Conservation (phyloP, 805 yeast species). For the Saccharomycopsis sp. region DNA sequence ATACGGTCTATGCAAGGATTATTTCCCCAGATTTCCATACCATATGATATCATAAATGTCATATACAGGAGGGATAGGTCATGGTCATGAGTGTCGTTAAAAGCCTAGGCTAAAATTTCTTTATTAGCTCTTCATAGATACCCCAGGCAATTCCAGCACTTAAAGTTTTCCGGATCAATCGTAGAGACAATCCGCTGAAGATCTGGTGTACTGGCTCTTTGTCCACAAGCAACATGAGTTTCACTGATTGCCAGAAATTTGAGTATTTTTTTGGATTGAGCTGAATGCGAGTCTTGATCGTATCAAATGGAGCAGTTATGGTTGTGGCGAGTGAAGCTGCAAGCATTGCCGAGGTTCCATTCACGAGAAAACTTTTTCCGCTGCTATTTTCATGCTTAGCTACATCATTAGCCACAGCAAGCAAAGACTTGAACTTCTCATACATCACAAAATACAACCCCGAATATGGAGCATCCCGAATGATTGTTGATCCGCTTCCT, state of each 20-base stretch:
- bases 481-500: constrained; percentile 82
- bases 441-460: constrained; percentile 85
- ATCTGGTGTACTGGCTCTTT: constrained; percentile 48
- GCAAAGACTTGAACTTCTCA: constrained; percentile 57
- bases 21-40: background rate
- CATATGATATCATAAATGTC: background rate
- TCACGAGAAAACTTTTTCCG: constrained; percentile 35
- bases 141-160: constrained; percentile 98
- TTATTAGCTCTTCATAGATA: constrained; percentile 82
- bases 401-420: constrained; percentile 34
- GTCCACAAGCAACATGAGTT: constrained; percentile 28
- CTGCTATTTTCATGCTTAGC: constrained; percentile 22
- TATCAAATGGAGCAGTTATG: constrained; percentile 90
- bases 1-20: no score
- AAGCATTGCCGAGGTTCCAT: constrained; percentile 65
- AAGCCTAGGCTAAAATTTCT: constrained; percentile 17
- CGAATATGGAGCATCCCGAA: constrained; percentile 94
- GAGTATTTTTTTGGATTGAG: constrained; percentile 45
- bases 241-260: constrained; percentile 36
- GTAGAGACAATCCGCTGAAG: constrained; percentile 77
- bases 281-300: constrained; percentile 89
- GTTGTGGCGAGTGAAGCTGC: constrained; percentile 81
- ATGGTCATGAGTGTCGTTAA: background rate
- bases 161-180: constrained; percentile 78
- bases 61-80: background rate